Base-by-base conservation (phyloP, 441 rosid genomes). In the Croton laevigatus region DNA sequence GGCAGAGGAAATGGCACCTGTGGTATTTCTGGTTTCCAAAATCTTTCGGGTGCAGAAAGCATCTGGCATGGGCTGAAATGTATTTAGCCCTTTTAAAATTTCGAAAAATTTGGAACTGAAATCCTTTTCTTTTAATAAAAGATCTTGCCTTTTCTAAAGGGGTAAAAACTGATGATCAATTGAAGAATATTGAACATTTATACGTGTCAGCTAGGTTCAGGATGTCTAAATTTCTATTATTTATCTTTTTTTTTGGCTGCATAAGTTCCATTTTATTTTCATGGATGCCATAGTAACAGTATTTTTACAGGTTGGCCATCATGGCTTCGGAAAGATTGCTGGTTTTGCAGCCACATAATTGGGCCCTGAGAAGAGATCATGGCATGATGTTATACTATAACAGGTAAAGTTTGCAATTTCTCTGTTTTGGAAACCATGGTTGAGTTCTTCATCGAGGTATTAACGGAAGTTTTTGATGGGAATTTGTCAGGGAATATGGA, bases 331-430 rank as follows among this genome's bases (percentile, higher is more conserved):
- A 91, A 80, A 88, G 94, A 80, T 75, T 87, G 72, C 80, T 89
- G 84, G 86, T 87, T 73, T 78, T 91, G 88, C 89, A 89, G 74
- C 97, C 97, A n/a, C 86, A 80, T 80, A 87, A 91, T 75, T 88
- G 96, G 97, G 75, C 82, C 37, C 78, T 88, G 77, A 87, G 94
- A 79, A 84, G 92, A 81, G 94, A 91, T 75, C 90, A 87, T 32
- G 97, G 97, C 57, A 85, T 91, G 96, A 89, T 91, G 97, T 58
- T 86, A 79, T 91, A 91, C 83, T 89, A 82, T 78, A 82, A 65
- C 22, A 89, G 88, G 97, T 89, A 82, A 49, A 2, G 62, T 64
- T 52, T 34, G 2, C 40, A 62, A 73, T 17, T 0, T 1, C 4
- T n/a, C 14, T 10, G 19, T 38, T 49, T 23, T 37, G 13, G 45